Conservation (phyloP, 768 basidiomycete genomes). For the Leccinum imitatum region DNA sequence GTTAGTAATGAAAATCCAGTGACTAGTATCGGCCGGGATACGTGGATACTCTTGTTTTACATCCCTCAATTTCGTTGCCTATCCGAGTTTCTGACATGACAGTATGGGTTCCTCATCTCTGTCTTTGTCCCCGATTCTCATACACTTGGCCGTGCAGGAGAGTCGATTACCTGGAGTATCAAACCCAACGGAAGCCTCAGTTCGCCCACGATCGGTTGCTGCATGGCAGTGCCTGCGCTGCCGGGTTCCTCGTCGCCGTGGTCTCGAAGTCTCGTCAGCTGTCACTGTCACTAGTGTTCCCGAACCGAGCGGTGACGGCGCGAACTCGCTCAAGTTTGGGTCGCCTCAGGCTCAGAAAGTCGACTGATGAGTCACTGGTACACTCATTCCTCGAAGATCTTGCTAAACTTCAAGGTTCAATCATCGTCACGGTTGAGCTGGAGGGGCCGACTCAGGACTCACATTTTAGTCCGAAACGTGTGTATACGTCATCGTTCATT, state of each 20-base stretch:
- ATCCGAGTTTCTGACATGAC: neutral
- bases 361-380: neutral
- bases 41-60: neutral
- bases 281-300: neutral
- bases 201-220: neutral
- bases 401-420: neutral
- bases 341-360: no score
- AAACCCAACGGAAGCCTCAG: neutral
- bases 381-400: neutral
- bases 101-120: neutral
- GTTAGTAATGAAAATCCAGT: conserved; percentile 3
- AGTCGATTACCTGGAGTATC: neutral
- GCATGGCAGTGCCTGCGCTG: neutral
- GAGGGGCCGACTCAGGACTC: neutral
- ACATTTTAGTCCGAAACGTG: neutral
- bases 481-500: neutral
- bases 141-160: neutral
- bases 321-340: neutral
- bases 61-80: neutral
- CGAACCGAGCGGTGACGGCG: neutral
- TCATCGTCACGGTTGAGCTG: neutral
- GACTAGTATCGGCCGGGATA: neutral
- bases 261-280: neutral
- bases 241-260: neutral
- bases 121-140: conserved; percentile 11